Evolutionary conservation across 805 yeast genomes (phyloP).

Genomic region (Candida stauntonica): DNA sequence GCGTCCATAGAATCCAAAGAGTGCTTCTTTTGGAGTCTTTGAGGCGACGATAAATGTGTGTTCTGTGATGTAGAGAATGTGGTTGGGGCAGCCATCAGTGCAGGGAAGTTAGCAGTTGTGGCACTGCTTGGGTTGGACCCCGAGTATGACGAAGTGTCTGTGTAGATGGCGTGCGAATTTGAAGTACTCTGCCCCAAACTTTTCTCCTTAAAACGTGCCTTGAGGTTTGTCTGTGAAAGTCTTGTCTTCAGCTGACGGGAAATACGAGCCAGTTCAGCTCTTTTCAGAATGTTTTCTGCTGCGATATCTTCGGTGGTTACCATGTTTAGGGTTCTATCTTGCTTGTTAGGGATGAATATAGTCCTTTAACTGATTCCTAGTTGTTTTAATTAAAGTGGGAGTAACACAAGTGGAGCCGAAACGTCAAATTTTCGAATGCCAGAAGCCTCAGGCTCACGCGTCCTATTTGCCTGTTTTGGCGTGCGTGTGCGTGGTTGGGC

Average conservation of each 20-base stretch:
- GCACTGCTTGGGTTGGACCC: neutral
- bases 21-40: constrained; percentile 15
- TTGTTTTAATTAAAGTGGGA: too few species aligned
- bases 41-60: constrained; percentile 1
- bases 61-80: neutral
- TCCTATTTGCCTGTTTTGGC: neutral
- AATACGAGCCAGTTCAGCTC: constrained; percentile 43
- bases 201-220: constrained; percentile 20
- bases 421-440: too few species aligned
- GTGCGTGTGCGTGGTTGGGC: too few species aligned
- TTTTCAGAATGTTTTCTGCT: constrained; percentile 40
- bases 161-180: neutral
- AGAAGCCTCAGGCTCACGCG: too few species aligned
- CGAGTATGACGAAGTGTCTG: neutral
- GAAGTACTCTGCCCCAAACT: neutral
- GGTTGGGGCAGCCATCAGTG: constrained; percentile 6
- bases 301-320: constrained; percentile 34
- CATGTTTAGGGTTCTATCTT: constrained; percentile 5
- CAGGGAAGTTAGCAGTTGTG: neutral
- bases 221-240: constrained; percentile 38
- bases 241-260: constrained; percentile 40
- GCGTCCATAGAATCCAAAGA: constrained; percentile 21
- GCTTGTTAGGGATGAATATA: too few species aligned
- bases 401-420: too few species aligned
- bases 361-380: too few species aligned